Evolutionary conservation across 192 early-diverging fungal species (phyloP), one percentile per base, ranked within the genome.

Genomic region (Umbelopsis isabellina): DNA sequence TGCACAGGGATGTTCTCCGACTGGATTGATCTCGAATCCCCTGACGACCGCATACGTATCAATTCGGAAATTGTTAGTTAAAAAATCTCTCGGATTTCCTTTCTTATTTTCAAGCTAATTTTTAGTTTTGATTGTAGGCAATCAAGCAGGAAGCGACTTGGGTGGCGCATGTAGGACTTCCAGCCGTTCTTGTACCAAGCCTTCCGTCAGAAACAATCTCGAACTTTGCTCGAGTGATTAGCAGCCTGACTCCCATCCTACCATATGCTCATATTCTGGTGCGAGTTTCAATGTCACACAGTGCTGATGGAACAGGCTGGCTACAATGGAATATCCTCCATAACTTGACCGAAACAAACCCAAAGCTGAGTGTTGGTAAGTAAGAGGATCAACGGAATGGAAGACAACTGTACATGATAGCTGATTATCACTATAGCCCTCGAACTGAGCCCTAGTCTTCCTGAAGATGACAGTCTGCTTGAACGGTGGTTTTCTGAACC

Each of bases 401-500:
- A 11, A 2, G 1, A n/a, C 8, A 41, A 25, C n/a, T 12, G 18
- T 53, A 10, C 20, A 25, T 49, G 15, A 33, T 67, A 10, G 33
- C 9, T 52, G 15, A 46, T 37, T 48, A 46, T n/a, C 10, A 37
- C 48, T 46, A 65, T 86, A 66, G 91, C 91, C 15, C 74, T 96
- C 65, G 83, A 89, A 58, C 25, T 89, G 5, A 76, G 79, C 0
- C 70, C 81, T 0, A 70, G 89, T 4, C 70, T 90, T 18, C 88
- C 87, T 10, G 75, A 79, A 21, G 78, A 79, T 15, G 53, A 73
- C 27, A 37, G 80, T 10, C 73, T 82, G 25, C 35, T 88, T 13
- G 79, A 84, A 12, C 82, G 81, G 51, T 99, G 98, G 98, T 75
- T 88, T 15, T 91, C 95, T 2, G 97, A 98, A 71, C 98, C 98